Conservation (phyloP, 371 early-diverging fungal species). For the Circinella umbellata region DNA sequence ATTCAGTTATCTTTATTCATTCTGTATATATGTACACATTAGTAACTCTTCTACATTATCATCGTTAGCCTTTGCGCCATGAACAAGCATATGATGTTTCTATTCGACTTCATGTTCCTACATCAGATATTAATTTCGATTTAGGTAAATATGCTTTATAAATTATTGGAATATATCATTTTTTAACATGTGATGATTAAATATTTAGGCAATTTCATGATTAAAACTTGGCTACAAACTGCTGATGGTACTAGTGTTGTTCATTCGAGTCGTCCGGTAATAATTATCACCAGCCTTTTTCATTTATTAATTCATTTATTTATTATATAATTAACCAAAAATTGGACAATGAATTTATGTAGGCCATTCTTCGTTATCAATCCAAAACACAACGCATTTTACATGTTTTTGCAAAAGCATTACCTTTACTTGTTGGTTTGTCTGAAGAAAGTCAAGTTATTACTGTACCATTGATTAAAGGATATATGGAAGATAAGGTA, state of each 20-base stretch:
- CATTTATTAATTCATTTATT: no score
- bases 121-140: slow-evolving; percentile 77
- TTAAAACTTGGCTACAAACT: slow-evolving; percentile 67
- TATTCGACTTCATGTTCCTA: slow-evolving; percentile 79
- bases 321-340: neutral
- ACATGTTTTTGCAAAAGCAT: slow-evolving; percentile 62
- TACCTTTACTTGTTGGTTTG: slow-evolving; percentile 74
- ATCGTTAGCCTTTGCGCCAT: slow-evolving; percentile 27
- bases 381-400: slow-evolving; percentile 70
- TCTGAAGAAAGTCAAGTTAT: slow-evolving; percentile 73
- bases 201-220: slow-evolving; percentile 79
- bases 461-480: slow-evolving; percentile 70
- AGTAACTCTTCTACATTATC: no score
- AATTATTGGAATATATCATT: neutral
- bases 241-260: slow-evolving; percentile 54
- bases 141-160: slow-evolving; percentile 39
- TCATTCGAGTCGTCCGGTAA: slow-evolving; percentile 71
- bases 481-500: slow-evolving; percentile 67
- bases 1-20: neutral
- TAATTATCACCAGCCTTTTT: slow-evolving; percentile 9
- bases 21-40: no score
- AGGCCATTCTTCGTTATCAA: slow-evolving; percentile 79
- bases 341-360: neutral
- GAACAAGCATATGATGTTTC: slow-evolving; percentile 64
- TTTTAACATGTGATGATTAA: neutral